Base-by-base conservation (phyloP, 257 asterid genomes). In the Solanum peruvianum region DNA sequence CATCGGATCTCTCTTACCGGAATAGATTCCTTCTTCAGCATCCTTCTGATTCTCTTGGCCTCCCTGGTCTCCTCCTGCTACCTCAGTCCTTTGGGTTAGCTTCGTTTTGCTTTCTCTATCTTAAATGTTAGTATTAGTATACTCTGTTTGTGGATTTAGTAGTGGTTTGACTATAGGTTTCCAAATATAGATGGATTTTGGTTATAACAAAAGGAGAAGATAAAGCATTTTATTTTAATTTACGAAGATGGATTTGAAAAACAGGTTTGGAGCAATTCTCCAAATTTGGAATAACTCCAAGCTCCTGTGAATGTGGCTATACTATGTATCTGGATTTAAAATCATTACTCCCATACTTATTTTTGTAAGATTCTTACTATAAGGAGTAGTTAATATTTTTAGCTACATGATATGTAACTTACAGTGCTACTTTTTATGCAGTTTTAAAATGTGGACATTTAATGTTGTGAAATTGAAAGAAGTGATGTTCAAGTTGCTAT, bases 21-120 rank as follows among this genome's bases (percentile, higher is more conserved):
- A 88, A 92, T 91, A 91, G 98, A 87, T 94, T 91, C 93, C 94
- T 95, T 88, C 97, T 94, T 86, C 91, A 92, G 72, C 94, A 95
- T 67, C 93, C 98, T 35, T 91, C 98, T 15, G 99, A 97, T 35
- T 92, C 99, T 66, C 93, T 97, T 85, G 98, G 98, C 62, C 94
- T 97, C 85, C 94, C 97, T 33, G 97, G 98, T 86, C 96, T 97
- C 73, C 99, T 97, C 82, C 96, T 97, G 7, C 98, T 97, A 21
- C 99, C 99, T 66, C 99, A 97, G 35, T 90, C 99, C 5, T 97
- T 97, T 66, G 99, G 99, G 99, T 95, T 87, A 35, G 56, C 41
- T 56, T 25, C 18, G 4, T 25, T n/a, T 11, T 64, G 7, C 69
- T 60, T 60, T 60, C 29, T 60, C 69, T 21, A 56, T 56, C 25